A percentile compares a stretch with the other conserved stretches of the same genome.
Conservation (phyloP, 1,284 basidiomycete species). For the Apiotrichum brassicae region DNA sequence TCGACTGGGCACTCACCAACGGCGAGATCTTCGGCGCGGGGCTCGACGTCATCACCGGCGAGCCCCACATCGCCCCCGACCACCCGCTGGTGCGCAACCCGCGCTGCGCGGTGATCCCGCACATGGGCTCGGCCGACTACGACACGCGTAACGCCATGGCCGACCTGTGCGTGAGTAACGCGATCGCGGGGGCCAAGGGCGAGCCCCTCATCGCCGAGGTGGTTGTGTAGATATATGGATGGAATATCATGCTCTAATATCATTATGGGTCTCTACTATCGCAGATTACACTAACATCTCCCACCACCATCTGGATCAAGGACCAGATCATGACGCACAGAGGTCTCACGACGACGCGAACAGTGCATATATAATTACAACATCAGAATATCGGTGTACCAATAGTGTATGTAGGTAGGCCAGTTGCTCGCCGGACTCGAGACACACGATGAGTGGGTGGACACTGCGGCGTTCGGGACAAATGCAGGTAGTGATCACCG, state of each 20-base stretch:
- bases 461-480: too few relatives aligned
- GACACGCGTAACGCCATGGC: conserved; percentile 82
- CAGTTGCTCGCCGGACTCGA: too few relatives aligned
- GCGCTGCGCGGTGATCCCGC: conserved; percentile 62
- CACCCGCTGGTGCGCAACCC: conserved; percentile 67
- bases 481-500: too few relatives aligned
- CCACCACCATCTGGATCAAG: too few relatives aligned
- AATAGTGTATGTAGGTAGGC: too few relatives aligned
- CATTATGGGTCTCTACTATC: too few relatives aligned
- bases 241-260: not conserved
- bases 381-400: too few relatives aligned
- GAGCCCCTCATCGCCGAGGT: conserved; percentile 35
- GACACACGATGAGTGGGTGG: too few relatives aligned
- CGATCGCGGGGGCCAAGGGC: conserved; percentile 30
- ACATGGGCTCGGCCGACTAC: conserved; percentile 73
- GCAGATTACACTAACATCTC: too few relatives aligned
- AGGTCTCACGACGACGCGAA: too few relatives aligned
- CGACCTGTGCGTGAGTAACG: conserved; percentile 51
- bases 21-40: conserved; percentile 85
- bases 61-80: conserved; percentile 67
- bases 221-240: conserved; percentile 17
- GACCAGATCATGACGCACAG: too few relatives aligned
- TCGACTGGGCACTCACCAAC: conserved; percentile 68
- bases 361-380: too few relatives aligned
- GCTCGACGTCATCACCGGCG: conserved; percentile 87